Evolutionary conservation across 2,329 filamentous ascomycete species (phyloP).

Genomic region (Epichloe festucae): DNA sequence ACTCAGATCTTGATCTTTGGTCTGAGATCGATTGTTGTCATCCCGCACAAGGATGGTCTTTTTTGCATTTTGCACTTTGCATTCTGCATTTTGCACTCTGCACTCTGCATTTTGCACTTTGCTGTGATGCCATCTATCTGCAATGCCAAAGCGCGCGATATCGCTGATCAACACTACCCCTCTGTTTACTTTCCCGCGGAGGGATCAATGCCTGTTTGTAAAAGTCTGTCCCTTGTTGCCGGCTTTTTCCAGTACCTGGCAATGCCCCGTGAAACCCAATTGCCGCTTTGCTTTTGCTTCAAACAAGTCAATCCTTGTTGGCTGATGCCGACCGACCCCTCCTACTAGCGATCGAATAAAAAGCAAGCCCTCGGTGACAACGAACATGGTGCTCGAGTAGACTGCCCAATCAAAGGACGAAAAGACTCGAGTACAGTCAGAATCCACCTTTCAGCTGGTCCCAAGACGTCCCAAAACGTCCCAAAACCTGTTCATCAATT

Average conservation of each 20-base stretch:
- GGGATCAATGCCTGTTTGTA: not conserved
- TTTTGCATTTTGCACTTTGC: not conserved
- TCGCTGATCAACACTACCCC: not conserved
- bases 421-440: not conserved
- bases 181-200: constrained; percentile 2
- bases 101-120: too few species aligned
- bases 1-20: constrained; percentile 2
- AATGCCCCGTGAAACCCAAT: not conserved
- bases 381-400: constrained; percentile 2
- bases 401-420: not conserved
- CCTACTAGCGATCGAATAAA: not conserved
- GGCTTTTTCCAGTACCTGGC: not conserved
- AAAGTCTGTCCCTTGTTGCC: not conserved
- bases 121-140: not conserved
- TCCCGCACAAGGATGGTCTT: not conserved
- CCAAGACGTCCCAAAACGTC: not conserved
- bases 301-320: not conserved
- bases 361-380: not conserved
- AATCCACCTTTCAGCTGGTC: constrained; percentile 1
- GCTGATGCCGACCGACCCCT: not conserved
- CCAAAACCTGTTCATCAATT: not conserved
- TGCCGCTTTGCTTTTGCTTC: not conserved
- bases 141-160: not conserved
- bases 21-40: not conserved
- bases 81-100: not conserved